Conservation (phyloP, 495 filamentous ascomycete genomes). For the Penicillium herquei region DNA sequence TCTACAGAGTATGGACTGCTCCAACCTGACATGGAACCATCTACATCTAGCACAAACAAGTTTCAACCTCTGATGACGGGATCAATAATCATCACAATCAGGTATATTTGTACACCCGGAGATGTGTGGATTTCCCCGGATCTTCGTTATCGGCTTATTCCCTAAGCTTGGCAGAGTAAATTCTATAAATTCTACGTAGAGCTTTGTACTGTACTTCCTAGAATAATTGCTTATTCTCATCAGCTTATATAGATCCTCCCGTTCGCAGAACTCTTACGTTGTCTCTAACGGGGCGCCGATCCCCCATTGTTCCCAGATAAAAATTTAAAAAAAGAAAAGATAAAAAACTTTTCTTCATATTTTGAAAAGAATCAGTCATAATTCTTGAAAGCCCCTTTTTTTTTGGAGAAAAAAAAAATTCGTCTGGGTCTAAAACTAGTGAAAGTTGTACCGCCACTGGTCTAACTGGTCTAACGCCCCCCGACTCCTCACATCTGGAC, state of each 20-base stretch:
- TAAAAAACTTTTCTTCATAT: background rate
- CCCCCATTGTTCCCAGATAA: background rate
- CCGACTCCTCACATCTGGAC: slow-evolving; percentile 26
- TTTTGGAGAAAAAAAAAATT: background rate
- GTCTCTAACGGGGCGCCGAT: slow-evolving; percentile 7
- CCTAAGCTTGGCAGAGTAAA: background rate
- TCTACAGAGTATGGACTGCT: background rate
- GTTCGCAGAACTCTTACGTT: too few relatives aligned
- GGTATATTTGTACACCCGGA: too few relatives aligned
- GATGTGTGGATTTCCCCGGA: slow-evolving; percentile 15
- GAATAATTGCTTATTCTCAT: background rate
- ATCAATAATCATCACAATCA: too few relatives aligned
- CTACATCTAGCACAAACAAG: background rate
- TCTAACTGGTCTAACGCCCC: slow-evolving; percentile 10
- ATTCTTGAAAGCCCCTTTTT: background rate
- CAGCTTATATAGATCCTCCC: background rate
- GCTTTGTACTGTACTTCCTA: background rate
- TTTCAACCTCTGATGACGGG: background rate
- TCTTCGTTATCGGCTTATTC: slow-evolving; percentile 10
- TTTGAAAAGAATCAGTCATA: background rate
- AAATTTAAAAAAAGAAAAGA: background rate
- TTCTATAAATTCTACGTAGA: background rate
- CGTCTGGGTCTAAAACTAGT: slow-evolving; percentile 6
- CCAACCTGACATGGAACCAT: background rate
- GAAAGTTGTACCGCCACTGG: slow-evolving; percentile 17